Evolutionary conservation across 2,329 filamentous ascomycete genomes (phyloP).

Genomic region (Zarea fungicola): DNA sequence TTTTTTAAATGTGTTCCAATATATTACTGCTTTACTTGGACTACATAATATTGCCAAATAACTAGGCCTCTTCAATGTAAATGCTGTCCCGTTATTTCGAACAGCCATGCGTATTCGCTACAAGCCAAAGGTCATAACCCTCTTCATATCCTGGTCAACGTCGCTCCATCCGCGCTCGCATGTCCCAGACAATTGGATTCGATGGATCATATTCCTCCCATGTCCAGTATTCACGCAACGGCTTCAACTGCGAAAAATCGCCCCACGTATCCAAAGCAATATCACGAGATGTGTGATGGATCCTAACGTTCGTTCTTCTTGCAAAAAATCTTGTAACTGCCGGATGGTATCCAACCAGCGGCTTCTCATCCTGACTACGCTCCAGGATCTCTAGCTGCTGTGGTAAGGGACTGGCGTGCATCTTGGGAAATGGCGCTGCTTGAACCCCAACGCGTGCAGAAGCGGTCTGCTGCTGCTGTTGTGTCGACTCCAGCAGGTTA

Average conservation of each 20-base stretch:
- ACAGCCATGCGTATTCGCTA: no score
- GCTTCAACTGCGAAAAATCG: background rate
- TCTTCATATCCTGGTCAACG: no score
- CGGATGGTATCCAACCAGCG: slow-evolving; percentile 16
- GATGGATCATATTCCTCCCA: slow-evolving; percentile 10
- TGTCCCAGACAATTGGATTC: background rate
- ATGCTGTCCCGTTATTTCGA: no score
- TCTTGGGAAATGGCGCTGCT: slow-evolving; percentile 5
- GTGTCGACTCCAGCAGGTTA: background rate
- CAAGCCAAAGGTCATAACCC: no score
- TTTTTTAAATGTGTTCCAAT: background rate
- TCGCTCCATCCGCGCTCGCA: background rate
- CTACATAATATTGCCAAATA: background rate
- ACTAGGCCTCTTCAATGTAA: background rate
- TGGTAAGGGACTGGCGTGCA: background rate
- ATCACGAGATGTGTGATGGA: slow-evolving; percentile 11
- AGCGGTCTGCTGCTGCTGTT: background rate
- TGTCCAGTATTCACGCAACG: slow-evolving; percentile 4
- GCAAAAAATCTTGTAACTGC: slow-evolving; percentile 19
- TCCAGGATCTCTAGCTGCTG: background rate
- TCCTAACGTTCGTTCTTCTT: slow-evolving; percentile 17
- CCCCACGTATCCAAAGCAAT: slow-evolving; percentile 23
- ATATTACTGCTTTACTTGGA: background rate
- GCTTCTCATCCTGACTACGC: slow-evolving; percentile 15
- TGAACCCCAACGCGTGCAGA: background rate